phyloP scores from a whole-genome alignment of 2,329 filamentous ascomycete species.

The Aspergillus flavus region DNA sequence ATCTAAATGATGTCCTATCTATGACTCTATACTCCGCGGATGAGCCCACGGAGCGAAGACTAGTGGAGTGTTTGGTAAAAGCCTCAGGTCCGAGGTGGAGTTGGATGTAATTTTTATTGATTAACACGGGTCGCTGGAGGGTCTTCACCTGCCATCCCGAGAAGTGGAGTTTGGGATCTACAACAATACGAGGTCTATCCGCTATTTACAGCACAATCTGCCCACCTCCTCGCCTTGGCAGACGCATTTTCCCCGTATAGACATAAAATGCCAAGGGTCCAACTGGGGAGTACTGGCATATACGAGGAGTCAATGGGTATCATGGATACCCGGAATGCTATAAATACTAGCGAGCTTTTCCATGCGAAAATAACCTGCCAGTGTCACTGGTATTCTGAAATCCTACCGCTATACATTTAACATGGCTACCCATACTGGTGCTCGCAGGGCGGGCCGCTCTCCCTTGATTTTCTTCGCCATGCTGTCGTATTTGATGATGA shows the following conservation, averaged over 20 bases:
- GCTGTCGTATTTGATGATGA: neutral
- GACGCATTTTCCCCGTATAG: neutral
- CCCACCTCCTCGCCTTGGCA: neutral
- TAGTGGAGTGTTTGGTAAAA: too few species aligned
- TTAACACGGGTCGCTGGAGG: neutral
- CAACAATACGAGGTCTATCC: neutral
- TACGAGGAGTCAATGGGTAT: neutral
- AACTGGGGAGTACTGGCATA: neutral
- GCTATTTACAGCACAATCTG: neutral
- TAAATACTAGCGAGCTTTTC: neutral
- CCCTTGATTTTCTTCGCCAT: slow-evolving; percentile 26
- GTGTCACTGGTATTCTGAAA: neutral
- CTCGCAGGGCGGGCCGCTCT: neutral
- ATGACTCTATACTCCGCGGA: too few species aligned
- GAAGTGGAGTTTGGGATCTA: neutral
- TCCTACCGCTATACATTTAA: neutral
- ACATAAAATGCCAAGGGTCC: neutral
- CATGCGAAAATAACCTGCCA: neutral
- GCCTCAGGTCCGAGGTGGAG: neutral
- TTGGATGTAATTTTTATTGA: neutral
- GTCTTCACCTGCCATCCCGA: neutral
- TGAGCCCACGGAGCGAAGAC: neutral
- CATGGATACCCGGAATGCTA: neutral
- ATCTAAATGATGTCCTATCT: too few species aligned
- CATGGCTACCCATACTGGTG: neutral